phyloP scores from a whole-genome alignment of 2,329 filamentous ascomycete genomes.

The Phyllosticta citrichinensis region DNA sequence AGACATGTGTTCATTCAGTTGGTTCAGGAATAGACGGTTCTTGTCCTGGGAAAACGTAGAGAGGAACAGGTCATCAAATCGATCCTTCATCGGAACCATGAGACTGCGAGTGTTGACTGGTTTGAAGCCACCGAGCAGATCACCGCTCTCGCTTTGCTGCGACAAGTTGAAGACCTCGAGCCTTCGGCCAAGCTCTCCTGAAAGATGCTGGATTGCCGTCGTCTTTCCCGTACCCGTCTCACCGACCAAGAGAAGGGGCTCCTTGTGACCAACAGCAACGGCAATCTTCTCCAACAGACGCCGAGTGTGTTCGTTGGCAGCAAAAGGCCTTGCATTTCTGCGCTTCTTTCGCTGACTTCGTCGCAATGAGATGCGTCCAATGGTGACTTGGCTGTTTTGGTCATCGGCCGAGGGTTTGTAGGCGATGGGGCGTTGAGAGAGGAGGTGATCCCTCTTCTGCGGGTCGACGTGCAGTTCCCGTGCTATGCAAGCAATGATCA shows the following conservation, averaged over 20 bases:
- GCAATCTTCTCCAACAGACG: slow-evolving; percentile 81
- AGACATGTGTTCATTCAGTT: slow-evolving; percentile 67
- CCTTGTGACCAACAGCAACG: slow-evolving; percentile 69
- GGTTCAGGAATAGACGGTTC: slow-evolving; percentile 71
- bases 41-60: slow-evolving; percentile 79
- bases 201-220: slow-evolving; percentile 86
- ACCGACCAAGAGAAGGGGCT: slow-evolving; percentile 89
- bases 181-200: slow-evolving; percentile 72
- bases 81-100: slow-evolving; percentile 81
- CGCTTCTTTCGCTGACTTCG: slow-evolving; percentile 12
- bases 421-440: slow-evolving; percentile 59
- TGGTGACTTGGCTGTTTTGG: slow-evolving; percentile 36
- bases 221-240: slow-evolving; percentile 99
- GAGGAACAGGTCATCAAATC: slow-evolving; percentile 83
- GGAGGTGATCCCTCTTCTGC: slow-evolving; percentile 68
- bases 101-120: slow-evolving; percentile 84
- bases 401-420: slow-evolving; percentile 2
- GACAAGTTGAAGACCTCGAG: slow-evolving; percentile 91
- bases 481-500: slow-evolving; percentile 61
- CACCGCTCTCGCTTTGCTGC: slow-evolving; percentile 95
- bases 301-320: slow-evolving; percentile 76
- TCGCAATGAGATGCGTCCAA: slow-evolving; percentile 29
- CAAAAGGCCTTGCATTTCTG: slow-evolving; percentile 44
- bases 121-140: slow-evolving; percentile 92
- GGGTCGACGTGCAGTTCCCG: slow-evolving; percentile 80